Percentiles rank a stretch among this genome's conserved stretches.
Evolutionary conservation across 2,329 filamentous ascomycete genomes (phyloP).

Genomic region (Colletotrichum gloeosporioides): DNA sequence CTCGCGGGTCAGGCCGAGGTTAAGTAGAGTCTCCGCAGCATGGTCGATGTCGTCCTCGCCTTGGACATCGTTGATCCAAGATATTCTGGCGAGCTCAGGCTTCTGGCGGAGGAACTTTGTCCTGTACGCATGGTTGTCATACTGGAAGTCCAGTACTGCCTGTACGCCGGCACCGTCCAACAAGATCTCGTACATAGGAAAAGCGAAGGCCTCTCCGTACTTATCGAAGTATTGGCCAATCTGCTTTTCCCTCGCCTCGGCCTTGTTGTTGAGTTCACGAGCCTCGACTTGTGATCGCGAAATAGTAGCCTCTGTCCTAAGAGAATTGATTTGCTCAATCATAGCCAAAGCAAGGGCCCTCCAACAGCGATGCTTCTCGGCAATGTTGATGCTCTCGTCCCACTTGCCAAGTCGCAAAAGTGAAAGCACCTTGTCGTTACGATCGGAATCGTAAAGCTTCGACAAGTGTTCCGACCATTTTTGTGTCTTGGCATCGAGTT

Average conservation of each 20-base stretch:
- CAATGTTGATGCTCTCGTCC: slow-evolving; percentile 62
- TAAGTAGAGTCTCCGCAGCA: slow-evolving; percentile 74
- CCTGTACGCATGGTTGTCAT: slow-evolving; percentile 72
- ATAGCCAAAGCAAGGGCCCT: slow-evolving; percentile 61
- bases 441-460: slow-evolving; percentile 54
- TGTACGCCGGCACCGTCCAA: slow-evolving; percentile 71
- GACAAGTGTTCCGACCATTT: slow-evolving; percentile 50
- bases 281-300: slow-evolving; percentile 13
- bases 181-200: slow-evolving; percentile 80
- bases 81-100: slow-evolving; percentile 75
- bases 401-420: slow-evolving; percentile 61
- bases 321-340: slow-evolving; percentile 54
- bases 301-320: slow-evolving; percentile 19
- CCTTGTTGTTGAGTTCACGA: slow-evolving; percentile 44
- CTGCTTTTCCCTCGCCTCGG: slow-evolving; percentile 52
- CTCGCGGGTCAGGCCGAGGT: slow-evolving; percentile 74
- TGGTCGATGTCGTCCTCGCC: slow-evolving; percentile 76
- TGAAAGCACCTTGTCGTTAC: slow-evolving; percentile 56
- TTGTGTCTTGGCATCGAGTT: slow-evolving; percentile 46
- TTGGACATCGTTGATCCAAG: slow-evolving; percentile 93
- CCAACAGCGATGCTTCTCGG: slow-evolving; percentile 62
- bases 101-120: slow-evolving; percentile 80
- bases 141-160: slow-evolving; percentile 72
- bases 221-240: slow-evolving; percentile 62
- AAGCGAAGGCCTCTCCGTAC: slow-evolving; percentile 71